phyloP scores from a whole-genome alignment of 2,329 filamentous ascomycete genomes.

The Nectriaceae sp. region DNA sequence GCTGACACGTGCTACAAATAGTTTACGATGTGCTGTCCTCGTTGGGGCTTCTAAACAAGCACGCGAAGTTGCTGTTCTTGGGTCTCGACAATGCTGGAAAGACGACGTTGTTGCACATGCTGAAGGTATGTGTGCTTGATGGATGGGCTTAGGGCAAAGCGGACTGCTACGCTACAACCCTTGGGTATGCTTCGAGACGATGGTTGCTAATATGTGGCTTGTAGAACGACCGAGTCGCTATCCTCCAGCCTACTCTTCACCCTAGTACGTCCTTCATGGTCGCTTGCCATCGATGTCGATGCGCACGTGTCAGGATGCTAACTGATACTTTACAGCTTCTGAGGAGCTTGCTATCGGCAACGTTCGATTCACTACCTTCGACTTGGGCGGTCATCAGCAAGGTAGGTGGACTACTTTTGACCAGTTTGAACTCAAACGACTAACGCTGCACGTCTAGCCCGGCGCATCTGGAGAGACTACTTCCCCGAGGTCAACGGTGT shows the following conservation, averaged over 20 bases:
- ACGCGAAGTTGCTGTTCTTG: slow-evolving; percentile 91
- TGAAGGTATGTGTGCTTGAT: slow-evolving; percentile 67
- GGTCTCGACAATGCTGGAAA: slow-evolving; percentile 94
- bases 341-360: slow-evolving; percentile 93
- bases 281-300: background rate
- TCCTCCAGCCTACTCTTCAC: slow-evolving; percentile 87
- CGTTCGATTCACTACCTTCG: slow-evolving; percentile 92
- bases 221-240: slow-evolving; percentile 89
- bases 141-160: too few relatives aligned
- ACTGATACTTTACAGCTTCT: slow-evolving; percentile 58
- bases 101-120: slow-evolving; percentile 91
- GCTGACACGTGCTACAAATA: slow-evolving; percentile 38
- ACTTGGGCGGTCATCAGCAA: slow-evolving; percentile 92
- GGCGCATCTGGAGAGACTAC: slow-evolving; percentile 94
- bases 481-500: slow-evolving; percentile 96
- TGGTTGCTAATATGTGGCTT: slow-evolving; percentile 23
- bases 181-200: slow-evolving; percentile 5
- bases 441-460: slow-evolving; percentile 55
- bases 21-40: slow-evolving; percentile 90
- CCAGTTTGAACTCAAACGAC: background rate
- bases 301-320: slow-evolving; percentile 10
- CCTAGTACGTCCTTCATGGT: slow-evolving; percentile 64
- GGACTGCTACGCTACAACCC: too few relatives aligned
- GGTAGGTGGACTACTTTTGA: slow-evolving; percentile 48
- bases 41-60: slow-evolving; percentile 90